Conservation (phyloP, 2,329 filamentous ascomycete genomes). For the Pseudocercospora fijiensis region DNA sequence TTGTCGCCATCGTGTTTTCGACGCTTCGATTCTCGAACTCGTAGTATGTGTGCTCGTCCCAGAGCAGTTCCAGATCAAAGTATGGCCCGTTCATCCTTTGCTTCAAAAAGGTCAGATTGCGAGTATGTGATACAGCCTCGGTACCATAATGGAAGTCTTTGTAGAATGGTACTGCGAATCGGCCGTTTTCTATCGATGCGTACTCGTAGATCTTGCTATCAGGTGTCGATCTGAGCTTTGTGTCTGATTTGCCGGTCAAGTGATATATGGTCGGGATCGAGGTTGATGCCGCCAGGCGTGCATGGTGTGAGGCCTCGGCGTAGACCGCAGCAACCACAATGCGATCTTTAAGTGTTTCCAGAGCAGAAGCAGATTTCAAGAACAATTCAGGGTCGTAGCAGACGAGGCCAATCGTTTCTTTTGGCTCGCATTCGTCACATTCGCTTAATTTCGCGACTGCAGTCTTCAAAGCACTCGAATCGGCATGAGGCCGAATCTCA, state of each 20-base stretch:
- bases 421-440: slow-evolving; percentile 39
- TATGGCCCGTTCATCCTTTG: slow-evolving; percentile 61
- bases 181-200: slow-evolving; percentile 43
- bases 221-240: slow-evolving; percentile 18
- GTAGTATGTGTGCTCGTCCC: slow-evolving; percentile 73
- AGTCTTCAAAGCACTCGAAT: slow-evolving; percentile 15
- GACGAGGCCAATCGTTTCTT: slow-evolving; percentile 43
- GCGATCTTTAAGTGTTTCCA: slow-evolving; percentile 26
- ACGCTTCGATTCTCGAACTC: slow-evolving; percentile 70
- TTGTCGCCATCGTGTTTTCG: slow-evolving; percentile 74
- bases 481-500: slow-evolving; percentile 47
- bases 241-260: slow-evolving; percentile 26
- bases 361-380: slow-evolving; percentile 29
- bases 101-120: slow-evolving; percentile 65
- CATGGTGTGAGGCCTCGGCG: slow-evolving; percentile 27
- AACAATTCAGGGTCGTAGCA: slow-evolving; percentile 26
- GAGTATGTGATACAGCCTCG: slow-evolving; percentile 64
- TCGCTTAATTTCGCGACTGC: slow-evolving; percentile 30
- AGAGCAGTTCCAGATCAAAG: slow-evolving; percentile 74
- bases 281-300: slow-evolving; percentile 21
- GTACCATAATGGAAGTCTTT: slow-evolving; percentile 53
- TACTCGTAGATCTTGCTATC: slow-evolving; percentile 45
- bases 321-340: slow-evolving; percentile 40
- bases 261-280: slow-evolving; percentile 32
- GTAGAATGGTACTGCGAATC: slow-evolving; percentile 54